Base-by-base conservation (phyloP, 2,329 filamentous ascomycete genomes). In the Hypomyces rosellus region DNA sequence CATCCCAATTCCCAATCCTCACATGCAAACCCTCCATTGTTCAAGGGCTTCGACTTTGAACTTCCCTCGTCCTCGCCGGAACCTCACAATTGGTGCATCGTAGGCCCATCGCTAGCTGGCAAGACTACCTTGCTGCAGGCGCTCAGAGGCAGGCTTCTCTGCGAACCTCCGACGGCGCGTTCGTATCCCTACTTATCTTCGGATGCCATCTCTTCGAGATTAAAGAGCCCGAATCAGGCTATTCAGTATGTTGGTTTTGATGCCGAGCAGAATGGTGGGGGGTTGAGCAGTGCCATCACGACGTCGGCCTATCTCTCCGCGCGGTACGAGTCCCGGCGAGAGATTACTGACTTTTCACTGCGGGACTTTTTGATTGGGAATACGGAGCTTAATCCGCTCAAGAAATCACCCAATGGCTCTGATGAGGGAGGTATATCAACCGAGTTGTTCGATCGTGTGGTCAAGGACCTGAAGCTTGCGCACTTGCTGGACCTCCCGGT, bases 191-290 rank as follows among this genome's bases (percentile, higher is more conserved):
- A 86, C 63, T 77, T 97, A 2, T 78, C 85, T 13, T 81, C 78
- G 2, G 76, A 80, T 44, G 74, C 77, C 5, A 76, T 89, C 6
- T 71, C 78, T 2, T 58, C 70, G 18, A 70, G 74, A 2, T 66
- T 88, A 44, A 76, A 80, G 41, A 78, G 74, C 47, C 81, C 86
- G 0, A 74, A 74, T 12, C 76, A 76, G 56, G 89, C 89, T 0
- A 86, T 99, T 51, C 84, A 85, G 59, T 92, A 96, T 73, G 90
- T 97, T 9, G 92, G 93, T 0, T 97, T 97, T 62, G 88, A 89
- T 62, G 83, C 82, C 2, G 87, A 91, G 58, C 77, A 82, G 22
- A 48, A 30, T 11, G 70, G 75, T 45, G 70, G 80, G 13, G 61
- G 63, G 0, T 70, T 79, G 5, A 75, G 77, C 2, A 76, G 78